Evolutionary conservation across 305 asterid species (phyloP).

Genomic region (Rubia tinctorum): DNA sequence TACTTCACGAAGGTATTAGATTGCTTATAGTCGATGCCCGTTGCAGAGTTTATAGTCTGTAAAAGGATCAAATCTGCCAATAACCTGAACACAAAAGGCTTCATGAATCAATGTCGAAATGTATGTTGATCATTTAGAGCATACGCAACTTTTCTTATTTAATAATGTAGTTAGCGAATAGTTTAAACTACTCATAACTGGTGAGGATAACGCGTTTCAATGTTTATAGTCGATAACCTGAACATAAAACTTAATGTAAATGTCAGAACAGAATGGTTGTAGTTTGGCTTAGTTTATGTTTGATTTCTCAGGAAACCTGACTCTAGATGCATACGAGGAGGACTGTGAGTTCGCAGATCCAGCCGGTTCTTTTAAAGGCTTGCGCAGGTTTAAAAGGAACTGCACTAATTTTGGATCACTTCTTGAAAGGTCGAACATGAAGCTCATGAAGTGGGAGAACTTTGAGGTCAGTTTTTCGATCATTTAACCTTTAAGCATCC

Average conservation of each 20-base stretch:
- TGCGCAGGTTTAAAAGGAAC: conserved; percentile 73
- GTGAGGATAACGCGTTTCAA: not conserved
- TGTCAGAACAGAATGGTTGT: not conserved
- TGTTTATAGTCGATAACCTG: not conserved
- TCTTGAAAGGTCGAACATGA: conserved; percentile 66
- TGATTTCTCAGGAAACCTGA: conserved; percentile 54
- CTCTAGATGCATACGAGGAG: conserved; percentile 76
- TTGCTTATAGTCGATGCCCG: too few species aligned
- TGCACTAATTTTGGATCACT: conserved; percentile 88
- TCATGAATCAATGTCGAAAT: too few species aligned
- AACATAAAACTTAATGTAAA: not conserved
- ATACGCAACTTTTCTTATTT: too few species aligned
- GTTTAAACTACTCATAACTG: not conserved
- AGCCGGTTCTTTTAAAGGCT: conserved; percentile 85
- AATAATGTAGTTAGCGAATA: not conserved
- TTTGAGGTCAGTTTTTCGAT: conserved; percentile 45
- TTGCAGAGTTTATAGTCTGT: too few species aligned
- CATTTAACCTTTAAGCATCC: not conserved
- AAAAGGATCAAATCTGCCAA: too few species aligned
- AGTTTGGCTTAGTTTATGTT: conserved; percentile 5
- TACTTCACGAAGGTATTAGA: too few species aligned
- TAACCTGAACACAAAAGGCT: too few species aligned
- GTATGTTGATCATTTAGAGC: not conserved
- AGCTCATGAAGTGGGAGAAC: conserved; percentile 94
- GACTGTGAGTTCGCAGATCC: conserved; percentile 98